phyloP scores from a whole-genome alignment of 495 filamentous ascomycete species.

The Neurospora terricola region DNA sequence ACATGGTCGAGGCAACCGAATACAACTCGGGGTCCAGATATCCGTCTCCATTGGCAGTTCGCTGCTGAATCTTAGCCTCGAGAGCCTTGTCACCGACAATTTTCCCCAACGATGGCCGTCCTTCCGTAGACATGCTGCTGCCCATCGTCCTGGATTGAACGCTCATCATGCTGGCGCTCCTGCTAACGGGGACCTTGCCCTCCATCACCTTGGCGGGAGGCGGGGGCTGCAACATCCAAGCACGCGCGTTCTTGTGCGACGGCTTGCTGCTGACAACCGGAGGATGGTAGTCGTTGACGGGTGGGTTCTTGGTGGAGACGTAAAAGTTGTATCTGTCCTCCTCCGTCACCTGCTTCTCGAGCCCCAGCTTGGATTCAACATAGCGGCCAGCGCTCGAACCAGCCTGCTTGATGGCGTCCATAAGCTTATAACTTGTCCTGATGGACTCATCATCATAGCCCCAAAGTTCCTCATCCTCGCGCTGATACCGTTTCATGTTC shows the following conservation, averaged over 20 bases:
- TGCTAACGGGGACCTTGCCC: constrained; percentile 54
- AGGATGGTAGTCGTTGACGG: constrained; percentile 78
- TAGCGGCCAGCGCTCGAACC: constrained; percentile 38
- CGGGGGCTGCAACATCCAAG: constrained; percentile 87
- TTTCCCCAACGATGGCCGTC: constrained; percentile 12
- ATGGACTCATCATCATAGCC: constrained; percentile 33
- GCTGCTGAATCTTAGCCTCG: constrained; percentile 26
- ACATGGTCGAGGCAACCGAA: constrained; percentile 10
- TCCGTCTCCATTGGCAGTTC: constrained; percentile 18
- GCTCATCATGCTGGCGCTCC: constrained; percentile 35
- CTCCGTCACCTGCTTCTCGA: constrained; percentile 31
- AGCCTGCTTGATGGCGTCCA: constrained; percentile 43
- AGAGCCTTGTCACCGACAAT: constrained; percentile 27
- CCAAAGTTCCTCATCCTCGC: constrained; percentile 81
- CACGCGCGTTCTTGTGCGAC: constrained; percentile 52
- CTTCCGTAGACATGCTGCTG: background rate
- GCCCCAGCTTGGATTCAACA: constrained; percentile 33
- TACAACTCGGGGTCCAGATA: constrained; percentile 18
- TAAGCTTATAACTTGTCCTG: constrained; percentile 32
- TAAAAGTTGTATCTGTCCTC: constrained; percentile 44
- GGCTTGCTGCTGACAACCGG: constrained; percentile 72
- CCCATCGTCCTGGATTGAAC: constrained; percentile 18
- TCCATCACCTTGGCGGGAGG: constrained; percentile 79
- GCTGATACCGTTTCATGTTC: constrained; percentile 67
- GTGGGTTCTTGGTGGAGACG: constrained; percentile 58